phyloP scores from a whole-genome alignment of 73 alveolate genomes.

The Tetrahymena malaccensis region DNA sequence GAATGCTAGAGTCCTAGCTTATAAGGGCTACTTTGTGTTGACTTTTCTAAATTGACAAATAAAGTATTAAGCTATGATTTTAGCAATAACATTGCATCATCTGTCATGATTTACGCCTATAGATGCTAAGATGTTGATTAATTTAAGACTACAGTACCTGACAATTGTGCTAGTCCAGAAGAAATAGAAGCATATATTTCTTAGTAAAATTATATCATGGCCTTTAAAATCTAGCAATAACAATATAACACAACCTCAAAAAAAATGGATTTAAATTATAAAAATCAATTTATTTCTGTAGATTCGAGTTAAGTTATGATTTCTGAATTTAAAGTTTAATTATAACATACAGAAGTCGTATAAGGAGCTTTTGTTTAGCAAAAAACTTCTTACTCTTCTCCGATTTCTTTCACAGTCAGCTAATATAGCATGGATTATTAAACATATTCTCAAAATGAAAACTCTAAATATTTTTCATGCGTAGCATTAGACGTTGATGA shows the following conservation, averaged over 20 bases:
- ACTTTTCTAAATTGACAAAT: too few relatives aligned
- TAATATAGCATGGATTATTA: neutral
- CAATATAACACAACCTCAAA: neutral
- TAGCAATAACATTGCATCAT: neutral
- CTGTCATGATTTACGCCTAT: neutral
- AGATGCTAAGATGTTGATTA: neutral
- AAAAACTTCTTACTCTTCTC: neutral
- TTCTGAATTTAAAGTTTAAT: neutral
- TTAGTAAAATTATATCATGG: neutral
- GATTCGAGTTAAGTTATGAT: neutral
- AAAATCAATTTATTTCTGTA: neutral
- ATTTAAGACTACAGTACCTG: neutral
- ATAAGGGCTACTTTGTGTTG: neutral
- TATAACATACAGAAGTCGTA: neutral
- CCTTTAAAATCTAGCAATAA: neutral
- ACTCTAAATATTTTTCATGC: neutral
- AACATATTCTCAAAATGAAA: neutral
- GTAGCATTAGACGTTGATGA: neutral
- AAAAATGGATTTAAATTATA: neutral
- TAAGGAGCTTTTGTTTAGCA: neutral
- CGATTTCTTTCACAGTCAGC: neutral
- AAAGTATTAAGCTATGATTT: neutral
- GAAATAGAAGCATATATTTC: neutral
- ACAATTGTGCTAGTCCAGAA: neutral
- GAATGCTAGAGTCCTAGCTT: neutral